phyloP scores from a whole-genome alignment of 371 early-diverging fungal species.

The Mortierella sp. region DNA sequence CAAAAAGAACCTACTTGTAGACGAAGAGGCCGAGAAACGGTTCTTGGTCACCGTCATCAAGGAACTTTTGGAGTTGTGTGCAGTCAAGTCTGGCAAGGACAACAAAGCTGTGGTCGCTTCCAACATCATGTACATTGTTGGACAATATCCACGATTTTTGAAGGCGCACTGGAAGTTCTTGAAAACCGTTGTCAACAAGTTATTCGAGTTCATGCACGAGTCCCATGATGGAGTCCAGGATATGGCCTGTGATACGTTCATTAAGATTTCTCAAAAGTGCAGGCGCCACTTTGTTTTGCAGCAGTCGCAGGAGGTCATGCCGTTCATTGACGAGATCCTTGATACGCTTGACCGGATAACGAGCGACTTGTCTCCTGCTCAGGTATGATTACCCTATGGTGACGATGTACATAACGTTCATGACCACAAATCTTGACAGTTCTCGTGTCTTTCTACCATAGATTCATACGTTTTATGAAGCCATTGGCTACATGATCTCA shows the following conservation, averaged over 20 bases:
- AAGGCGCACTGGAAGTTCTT: conserved; percentile 99
- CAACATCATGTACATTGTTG: conserved; percentile 99
- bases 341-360: conserved; percentile 81
- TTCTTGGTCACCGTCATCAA: conserved; percentile 98
- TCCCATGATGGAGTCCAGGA: conserved; percentile 99
- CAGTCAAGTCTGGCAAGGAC: conserved; percentile 95
- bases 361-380: conserved; percentile 88
- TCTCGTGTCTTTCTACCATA: conserved; percentile 22
- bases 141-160: conserved; percentile 98
- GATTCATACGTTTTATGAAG: conserved; percentile 97
- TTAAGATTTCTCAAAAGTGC: conserved; percentile 98
- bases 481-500: conserved; percentile 95
- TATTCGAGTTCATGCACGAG: conserved; percentile 99
- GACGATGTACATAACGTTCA: too few relatives aligned
- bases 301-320: conserved; percentile 84
- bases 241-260: conserved; percentile 99
- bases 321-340: conserved; percentile 96
- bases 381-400: conserved; percentile 58
- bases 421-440: too few relatives aligned
- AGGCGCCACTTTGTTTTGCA: conserved; percentile 93
- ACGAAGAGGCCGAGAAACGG: conserved; percentile 95
- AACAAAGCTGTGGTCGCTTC: conserved; percentile 99
- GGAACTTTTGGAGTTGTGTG: conserved; percentile 93
- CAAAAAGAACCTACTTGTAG: conserved; percentile 32
- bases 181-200: conserved; percentile 99